Percentiles rank a stretch among this genome's conserved stretches.
Evolutionary conservation across 164 flowering plant species (phyloP).

Genomic region (Berberis vulgaris): DNA sequence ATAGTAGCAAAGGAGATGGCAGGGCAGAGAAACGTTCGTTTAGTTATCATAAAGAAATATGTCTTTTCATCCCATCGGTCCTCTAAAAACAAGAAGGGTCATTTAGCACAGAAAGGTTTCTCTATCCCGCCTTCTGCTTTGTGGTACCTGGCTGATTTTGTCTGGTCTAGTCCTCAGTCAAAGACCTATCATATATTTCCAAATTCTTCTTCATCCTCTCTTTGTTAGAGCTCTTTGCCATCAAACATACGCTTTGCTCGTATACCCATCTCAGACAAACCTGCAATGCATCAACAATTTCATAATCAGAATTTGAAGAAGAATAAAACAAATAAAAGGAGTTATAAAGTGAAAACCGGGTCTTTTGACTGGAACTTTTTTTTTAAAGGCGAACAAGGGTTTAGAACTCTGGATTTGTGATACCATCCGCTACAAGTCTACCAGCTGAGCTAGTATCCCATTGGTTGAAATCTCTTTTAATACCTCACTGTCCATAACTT

Average conservation of each 20-base stretch:
- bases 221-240: constrained; percentile 3
- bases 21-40: too few relatives aligned
- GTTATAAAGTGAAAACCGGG: too few relatives aligned
- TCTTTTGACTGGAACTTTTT: too few relatives aligned
- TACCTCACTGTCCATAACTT: neutral
- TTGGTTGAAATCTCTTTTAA: neutral
- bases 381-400: too few relatives aligned
- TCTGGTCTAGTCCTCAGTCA: neutral
- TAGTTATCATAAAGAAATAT: neutral
- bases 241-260: constrained; percentile 3
- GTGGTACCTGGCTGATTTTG: neutral
- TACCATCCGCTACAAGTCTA: too few relatives aligned
- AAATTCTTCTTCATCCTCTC: constrained; percentile 7
- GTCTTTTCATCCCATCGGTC: constrained; percentile 6
- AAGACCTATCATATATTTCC: constrained; percentile 2
- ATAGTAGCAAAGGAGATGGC: too few relatives aligned
- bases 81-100: constrained; percentile 4
- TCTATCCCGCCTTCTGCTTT: neutral
- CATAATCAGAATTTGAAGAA: too few relatives aligned
- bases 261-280: constrained; percentile 7
- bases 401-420: too few relatives aligned
- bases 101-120: neutral
- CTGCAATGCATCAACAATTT: too few relatives aligned
- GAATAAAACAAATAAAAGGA: too few relatives aligned
- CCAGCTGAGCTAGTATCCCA: too few relatives aligned